Percentiles rank a stretch among this genome's conserved stretches.
These are phyloP conservation scores for Aspergillus asperescens DNA, from an alignment of 495 filamentous ascomycete genomes.

Conservation along the genomic window DNA sequence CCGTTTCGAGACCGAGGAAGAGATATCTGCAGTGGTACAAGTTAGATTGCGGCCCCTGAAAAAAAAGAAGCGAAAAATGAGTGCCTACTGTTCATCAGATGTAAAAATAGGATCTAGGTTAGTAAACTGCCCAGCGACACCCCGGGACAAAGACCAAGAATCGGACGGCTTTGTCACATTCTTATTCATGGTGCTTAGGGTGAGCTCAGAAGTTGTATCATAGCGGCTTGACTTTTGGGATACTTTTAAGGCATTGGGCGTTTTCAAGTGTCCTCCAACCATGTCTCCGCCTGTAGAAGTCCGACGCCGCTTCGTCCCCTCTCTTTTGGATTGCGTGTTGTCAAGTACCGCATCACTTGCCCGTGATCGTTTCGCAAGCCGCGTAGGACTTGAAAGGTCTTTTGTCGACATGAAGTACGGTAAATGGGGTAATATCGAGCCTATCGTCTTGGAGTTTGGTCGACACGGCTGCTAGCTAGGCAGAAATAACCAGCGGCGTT, in stretches of 20 bases:
- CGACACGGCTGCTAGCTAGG: too few relatives aligned
- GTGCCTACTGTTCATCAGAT: slow-evolving; percentile 68
- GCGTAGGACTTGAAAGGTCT: slow-evolving; percentile 17
- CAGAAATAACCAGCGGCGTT: neutral
- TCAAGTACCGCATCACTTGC: slow-evolving; percentile 29
- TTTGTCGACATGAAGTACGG: slow-evolving; percentile 15
- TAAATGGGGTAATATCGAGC: neutral
- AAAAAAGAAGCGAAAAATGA: neutral
- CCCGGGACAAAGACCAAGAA: slow-evolving; percentile 33
- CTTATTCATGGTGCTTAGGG: neutral
- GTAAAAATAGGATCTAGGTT: slow-evolving; percentile 76
- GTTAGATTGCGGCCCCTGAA: slow-evolving; percentile 20
- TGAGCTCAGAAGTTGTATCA: neutral
- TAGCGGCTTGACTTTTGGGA: neutral
- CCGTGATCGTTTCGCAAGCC: slow-evolving; percentile 34
- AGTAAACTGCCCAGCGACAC: slow-evolving; percentile 32
- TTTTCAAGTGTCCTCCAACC: neutral
- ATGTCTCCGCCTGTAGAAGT: slow-evolving; percentile 21
- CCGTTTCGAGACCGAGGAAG: slow-evolving; percentile 55
- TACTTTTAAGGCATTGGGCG: neutral
- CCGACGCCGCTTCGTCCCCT: slow-evolving; percentile 33
- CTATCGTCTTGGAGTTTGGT: too few relatives aligned
- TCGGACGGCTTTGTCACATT: neutral
- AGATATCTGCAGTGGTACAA: slow-evolving; percentile 50
- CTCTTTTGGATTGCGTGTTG: slow-evolving; percentile 17